phyloP scores from a whole-genome alignment of 1,139 yeast species.

The Arxiozyma telluris region DNA sequence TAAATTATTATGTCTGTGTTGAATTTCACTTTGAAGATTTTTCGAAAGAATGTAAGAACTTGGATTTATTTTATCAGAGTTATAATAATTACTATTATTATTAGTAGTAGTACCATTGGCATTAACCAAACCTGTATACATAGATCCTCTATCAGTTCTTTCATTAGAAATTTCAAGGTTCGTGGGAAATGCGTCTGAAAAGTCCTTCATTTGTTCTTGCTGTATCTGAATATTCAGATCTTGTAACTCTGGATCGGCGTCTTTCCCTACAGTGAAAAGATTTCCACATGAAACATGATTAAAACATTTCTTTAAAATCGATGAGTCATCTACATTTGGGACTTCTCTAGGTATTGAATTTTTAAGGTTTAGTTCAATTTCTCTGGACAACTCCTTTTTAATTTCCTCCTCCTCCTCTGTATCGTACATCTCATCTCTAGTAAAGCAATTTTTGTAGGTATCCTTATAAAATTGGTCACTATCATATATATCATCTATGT shows the following conservation, averaged over 20 bases:
- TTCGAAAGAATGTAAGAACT: neutral
- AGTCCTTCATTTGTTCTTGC: neutral
- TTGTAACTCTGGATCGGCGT: neutral
- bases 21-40: neutral
- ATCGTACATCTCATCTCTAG: constrained; percentile 4
- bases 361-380: constrained; percentile 7
- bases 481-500: constrained; percentile 2
- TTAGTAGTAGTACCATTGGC: neutral
- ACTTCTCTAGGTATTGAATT: constrained; percentile 8
- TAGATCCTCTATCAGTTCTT: neutral
- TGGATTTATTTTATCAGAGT: neutral
- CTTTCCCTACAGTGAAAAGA: neutral
- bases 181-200: neutral
- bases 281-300: neutral
- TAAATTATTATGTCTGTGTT: neutral
- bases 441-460: neutral
- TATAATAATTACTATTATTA: neutral
- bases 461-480: neutral
- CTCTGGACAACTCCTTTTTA: constrained; percentile 7
- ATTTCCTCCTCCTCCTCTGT: constrained; percentile 1
- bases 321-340: neutral
- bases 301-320: neutral
- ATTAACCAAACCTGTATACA: neutral
- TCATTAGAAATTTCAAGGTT: neutral
- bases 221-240: neutral